Evolutionary conservation across 1,284 basidiomycete species (phyloP).

Genomic region (Irpex lacteus): DNA sequence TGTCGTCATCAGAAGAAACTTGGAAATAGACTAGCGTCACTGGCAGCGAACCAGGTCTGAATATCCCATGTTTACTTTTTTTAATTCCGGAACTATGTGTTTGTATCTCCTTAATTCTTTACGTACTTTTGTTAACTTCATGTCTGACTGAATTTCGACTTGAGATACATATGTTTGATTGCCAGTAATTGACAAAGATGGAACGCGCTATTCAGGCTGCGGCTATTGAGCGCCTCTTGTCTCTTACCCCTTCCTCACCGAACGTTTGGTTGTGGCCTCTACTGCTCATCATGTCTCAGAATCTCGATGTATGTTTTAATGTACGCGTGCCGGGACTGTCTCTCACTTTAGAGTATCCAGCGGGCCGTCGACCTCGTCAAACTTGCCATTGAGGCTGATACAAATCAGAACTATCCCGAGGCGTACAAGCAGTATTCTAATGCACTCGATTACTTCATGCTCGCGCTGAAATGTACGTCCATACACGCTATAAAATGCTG

Average conservation of each 20-base stretch:
- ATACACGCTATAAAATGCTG: not conserved
- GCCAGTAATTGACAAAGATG: no score
- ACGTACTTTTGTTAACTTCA: no score
- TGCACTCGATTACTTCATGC: constrained; percentile 97
- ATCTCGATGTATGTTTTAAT: constrained; percentile 33
- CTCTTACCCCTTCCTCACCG: not conserved
- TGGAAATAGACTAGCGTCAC: no score
- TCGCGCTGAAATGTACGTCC: constrained; percentile 73
- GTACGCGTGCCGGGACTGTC: not conserved
- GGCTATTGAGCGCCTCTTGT: not conserved
- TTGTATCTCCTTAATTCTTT: no score
- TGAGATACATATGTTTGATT: no score
- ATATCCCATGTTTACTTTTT: no score
- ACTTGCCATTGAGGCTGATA: constrained; percentile 93
- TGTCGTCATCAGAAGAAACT: no score
- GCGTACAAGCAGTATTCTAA: constrained; percentile 96
- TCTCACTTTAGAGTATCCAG: constrained; percentile 37
- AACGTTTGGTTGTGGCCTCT: not conserved
- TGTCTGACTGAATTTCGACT: no score
- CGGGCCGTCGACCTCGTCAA: constrained; percentile 95
- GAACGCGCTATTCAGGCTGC: no score
- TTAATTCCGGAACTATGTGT: no score
- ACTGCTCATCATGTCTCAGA: constrained; percentile 29
- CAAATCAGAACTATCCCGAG: constrained; percentile 91
- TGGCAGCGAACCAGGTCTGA: no score